phyloP scores from a whole-genome alignment of 495 filamentous ascomycete species.

The Aspergillus heteromorphus region DNA sequence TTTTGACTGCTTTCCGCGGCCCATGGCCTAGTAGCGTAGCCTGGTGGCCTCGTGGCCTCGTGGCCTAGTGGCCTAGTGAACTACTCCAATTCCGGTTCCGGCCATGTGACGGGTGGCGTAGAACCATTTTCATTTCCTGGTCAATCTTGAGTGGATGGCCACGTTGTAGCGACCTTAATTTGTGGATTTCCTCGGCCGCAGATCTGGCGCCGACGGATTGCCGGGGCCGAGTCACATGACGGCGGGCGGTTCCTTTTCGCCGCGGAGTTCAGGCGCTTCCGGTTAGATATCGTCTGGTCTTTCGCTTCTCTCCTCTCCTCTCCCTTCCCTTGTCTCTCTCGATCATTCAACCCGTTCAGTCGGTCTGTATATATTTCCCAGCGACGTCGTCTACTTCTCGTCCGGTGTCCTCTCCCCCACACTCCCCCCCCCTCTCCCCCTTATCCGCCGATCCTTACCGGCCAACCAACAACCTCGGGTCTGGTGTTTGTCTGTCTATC shows the following conservation, averaged over 20 bases:
- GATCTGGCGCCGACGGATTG: background rate
- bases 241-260: constrained; percentile 19
- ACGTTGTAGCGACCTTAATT: background rate
- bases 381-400: no score
- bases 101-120: no score
- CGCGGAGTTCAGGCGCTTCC: background rate
- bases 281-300: no score
- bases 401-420: background rate
- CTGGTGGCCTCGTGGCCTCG: no score
- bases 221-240: constrained; percentile 26
- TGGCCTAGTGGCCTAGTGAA: no score
- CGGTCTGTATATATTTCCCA: background rate
- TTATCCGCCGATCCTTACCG: constrained; percentile 3
- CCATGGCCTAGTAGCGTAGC: no score
- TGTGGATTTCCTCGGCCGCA: background rate
- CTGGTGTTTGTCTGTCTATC: no score
- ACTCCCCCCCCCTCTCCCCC: background rate
- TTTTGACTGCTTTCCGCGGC: no score
- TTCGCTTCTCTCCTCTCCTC: background rate
- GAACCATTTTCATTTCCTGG: no score
- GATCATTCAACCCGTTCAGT: background rate
- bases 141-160: no score
- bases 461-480: constrained; percentile 4
- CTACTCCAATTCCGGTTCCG: no score
- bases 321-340: no score